Conservation (phyloP, 495 filamentous ascomycete genomes). For the Aspergillus panamensis region DNA sequence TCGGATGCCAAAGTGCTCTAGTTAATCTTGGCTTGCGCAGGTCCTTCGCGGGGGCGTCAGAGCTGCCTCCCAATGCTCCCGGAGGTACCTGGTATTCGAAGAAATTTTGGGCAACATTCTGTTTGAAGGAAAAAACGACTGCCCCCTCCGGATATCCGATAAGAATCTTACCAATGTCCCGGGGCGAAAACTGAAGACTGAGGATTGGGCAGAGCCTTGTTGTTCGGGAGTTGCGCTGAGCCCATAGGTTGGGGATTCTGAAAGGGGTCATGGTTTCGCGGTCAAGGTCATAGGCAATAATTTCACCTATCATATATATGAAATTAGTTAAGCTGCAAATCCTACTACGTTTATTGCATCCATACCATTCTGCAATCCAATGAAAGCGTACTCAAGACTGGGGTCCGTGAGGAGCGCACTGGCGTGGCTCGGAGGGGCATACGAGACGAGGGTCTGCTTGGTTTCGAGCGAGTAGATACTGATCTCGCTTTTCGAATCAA, state of each 20-base stretch:
- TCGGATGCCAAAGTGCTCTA: constrained; percentile 89
- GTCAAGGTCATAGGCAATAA: constrained; percentile 88
- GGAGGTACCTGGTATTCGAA: constrained; percentile 78
- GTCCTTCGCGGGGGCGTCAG: constrained; percentile 49
- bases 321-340: not conserved
- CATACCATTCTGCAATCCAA: constrained; percentile 67
- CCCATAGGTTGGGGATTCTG: constrained; percentile 81
- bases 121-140: constrained; percentile 88
- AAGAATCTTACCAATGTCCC: constrained; percentile 87
- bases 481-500: constrained; percentile 82
- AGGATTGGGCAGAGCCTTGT: constrained; percentile 58
- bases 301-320: constrained; percentile 54
- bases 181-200: constrained; percentile 79
- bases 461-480: constrained; percentile 71
- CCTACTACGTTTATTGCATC: not conserved
- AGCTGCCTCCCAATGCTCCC: constrained; percentile 84
- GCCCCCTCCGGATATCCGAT: constrained; percentile 86
- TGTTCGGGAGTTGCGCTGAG: constrained; percentile 55
- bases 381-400: constrained; percentile 83
- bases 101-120: constrained; percentile 69
- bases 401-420: constrained; percentile 74
- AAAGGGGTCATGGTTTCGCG: constrained; percentile 70
- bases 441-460: constrained; percentile 53
- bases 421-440: constrained; percentile 69
- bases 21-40: constrained; percentile 66